Conservation (phyloP, 139 green algal genomes). For the Chlorella ohadii region DNA sequence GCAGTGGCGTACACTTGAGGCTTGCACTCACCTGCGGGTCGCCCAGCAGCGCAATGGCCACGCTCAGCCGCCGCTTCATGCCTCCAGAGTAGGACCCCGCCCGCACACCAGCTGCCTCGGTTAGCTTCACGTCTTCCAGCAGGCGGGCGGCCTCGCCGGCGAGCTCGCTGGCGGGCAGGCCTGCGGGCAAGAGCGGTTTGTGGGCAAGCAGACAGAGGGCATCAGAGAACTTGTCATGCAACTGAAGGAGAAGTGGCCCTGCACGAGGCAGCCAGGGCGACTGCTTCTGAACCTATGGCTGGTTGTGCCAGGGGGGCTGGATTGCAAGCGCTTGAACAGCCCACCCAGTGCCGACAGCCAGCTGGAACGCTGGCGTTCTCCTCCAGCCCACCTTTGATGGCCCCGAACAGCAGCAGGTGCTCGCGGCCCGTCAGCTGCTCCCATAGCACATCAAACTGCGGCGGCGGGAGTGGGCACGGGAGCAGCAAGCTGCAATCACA, state of each 20-base stretch:
- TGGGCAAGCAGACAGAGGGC: too few relatives aligned
- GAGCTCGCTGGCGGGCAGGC: constrained; percentile 3
- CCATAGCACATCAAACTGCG: constrained; percentile 96
- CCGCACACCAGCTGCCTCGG: constrained; percentile 32
- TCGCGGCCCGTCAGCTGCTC: constrained; percentile 87
- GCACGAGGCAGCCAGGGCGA: too few relatives aligned
- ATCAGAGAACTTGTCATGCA: too few relatives aligned
- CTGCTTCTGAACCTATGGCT: too few relatives aligned
- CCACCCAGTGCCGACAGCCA: too few relatives aligned
- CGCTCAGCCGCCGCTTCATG: constrained; percentile 86
- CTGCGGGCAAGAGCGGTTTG: background rate
- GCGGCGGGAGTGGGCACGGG: background rate
- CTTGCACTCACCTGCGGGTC: constrained; percentile 60
- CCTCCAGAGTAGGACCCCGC: constrained; percentile 77
- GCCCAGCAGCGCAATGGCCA: constrained; percentile 85
- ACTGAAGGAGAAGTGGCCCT: too few relatives aligned
- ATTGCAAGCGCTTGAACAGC: too few relatives aligned
- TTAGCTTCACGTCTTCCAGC: constrained; percentile 42
- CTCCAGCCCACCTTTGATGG: constrained; percentile 83
- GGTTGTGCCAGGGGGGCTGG: too few relatives aligned
- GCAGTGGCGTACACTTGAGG: too few relatives aligned
- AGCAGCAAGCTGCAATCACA: too few relatives aligned
- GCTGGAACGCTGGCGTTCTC: too few relatives aligned
- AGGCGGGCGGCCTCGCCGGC: constrained; percentile 24
- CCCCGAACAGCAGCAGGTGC: constrained; percentile 93